Percentiles rank a stretch among this genome's conserved stretches.
Conservation (phyloP, 257 asterid genomes). For the Phtheirospermum japonicum region DNA sequence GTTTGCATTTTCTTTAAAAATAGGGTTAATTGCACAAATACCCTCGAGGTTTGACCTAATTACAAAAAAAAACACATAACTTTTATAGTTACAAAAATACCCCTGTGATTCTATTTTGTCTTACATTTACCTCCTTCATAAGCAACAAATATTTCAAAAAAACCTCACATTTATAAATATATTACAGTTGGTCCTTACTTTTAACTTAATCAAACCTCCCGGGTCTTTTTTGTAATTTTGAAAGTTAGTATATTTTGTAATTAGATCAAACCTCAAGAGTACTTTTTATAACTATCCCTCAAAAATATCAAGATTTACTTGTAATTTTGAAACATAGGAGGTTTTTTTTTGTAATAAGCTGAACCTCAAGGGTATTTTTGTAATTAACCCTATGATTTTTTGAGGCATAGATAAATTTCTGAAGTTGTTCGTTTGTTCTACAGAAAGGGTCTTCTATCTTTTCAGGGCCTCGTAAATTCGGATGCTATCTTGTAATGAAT, state of each 20-base stretch:
- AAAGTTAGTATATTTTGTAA: background rate
- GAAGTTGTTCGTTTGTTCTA: conserved; percentile 19
- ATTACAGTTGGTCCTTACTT: background rate
- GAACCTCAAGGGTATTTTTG: background rate
- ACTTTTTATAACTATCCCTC: background rate
- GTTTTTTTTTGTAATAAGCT: background rate
- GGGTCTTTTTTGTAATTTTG: background rate
- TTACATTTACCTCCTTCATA: background rate
- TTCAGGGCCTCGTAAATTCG: conserved; percentile 54
- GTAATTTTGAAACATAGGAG: background rate
- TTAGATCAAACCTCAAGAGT: background rate
- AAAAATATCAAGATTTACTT: background rate
- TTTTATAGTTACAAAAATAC: background rate
- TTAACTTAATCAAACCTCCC: background rate
- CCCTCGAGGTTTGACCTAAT: background rate
- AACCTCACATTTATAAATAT: background rate
- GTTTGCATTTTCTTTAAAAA: background rate
- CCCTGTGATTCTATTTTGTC: background rate
- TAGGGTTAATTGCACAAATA: background rate
- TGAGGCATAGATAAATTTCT: conserved; percentile 1
- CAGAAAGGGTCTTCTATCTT: conserved; percentile 79
- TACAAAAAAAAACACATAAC: background rate
- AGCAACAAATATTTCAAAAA: background rate
- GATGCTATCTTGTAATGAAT: conserved; percentile 80
- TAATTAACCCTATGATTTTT: background rate